These are phyloP conservation scores for Backusella mclennaniae DNA, from an alignment of 192 early-diverging fungal genomes.

Conservation along the genomic window DNA sequence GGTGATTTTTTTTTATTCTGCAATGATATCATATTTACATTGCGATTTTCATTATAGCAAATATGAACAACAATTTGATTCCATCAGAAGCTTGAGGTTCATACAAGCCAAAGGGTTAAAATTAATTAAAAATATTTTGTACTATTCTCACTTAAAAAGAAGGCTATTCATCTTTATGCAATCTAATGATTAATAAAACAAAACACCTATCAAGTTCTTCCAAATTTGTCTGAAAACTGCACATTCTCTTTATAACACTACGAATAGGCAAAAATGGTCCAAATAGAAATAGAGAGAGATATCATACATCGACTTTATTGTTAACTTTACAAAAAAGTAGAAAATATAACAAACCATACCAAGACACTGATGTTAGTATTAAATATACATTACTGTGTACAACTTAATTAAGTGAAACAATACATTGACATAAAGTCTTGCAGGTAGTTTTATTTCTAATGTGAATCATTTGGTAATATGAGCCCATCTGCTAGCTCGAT, in stretches of 20 bases:
- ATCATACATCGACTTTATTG: not conserved
- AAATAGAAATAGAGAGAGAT: not conserved
- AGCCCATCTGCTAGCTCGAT: not conserved
- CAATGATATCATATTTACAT: too few relatives aligned
- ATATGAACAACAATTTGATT: too few relatives aligned
- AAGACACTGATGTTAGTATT: not conserved
- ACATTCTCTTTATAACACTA: not conserved
- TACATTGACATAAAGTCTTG: not conserved
- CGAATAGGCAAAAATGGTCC: not conserved
- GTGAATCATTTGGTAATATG: not conserved
- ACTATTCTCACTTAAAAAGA: too few relatives aligned
- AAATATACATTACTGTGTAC: not conserved
- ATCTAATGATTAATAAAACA: not conserved
- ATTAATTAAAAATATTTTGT: too few relatives aligned
- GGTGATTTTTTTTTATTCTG: too few relatives aligned
- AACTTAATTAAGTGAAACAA: not conserved
- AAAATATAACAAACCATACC: not conserved
- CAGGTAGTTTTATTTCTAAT: not conserved
- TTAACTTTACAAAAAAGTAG: not conserved
- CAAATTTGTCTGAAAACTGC: not conserved
- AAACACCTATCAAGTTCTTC: not conserved
- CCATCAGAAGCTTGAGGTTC: too few relatives aligned
- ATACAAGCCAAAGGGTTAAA: too few relatives aligned
- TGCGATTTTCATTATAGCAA: too few relatives aligned
- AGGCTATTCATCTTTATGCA: not conserved